Evolutionary conservation across 352 stramenopile species (phyloP).

Genomic region (Phytophthora kernoviae): DNA sequence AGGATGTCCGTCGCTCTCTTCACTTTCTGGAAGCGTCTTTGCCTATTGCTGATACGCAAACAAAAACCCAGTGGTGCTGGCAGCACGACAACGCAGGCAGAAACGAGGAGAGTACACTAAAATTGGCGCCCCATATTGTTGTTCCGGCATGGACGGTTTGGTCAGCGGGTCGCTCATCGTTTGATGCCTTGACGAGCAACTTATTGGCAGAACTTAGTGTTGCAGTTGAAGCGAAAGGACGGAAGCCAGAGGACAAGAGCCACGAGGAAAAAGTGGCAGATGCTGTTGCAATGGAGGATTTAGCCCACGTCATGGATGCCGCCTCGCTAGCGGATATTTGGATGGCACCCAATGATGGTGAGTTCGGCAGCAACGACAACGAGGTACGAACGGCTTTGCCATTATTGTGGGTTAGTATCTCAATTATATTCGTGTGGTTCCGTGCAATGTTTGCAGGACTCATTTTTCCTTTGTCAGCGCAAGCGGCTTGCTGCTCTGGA

Average conservation of each 20-base stretch:
- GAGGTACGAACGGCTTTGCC: constrained; percentile 25
- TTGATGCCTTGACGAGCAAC: constrained; percentile 70
- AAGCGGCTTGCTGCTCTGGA: constrained; percentile 28
- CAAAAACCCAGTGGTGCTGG: constrained; percentile 32
- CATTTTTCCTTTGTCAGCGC: constrained; percentile 34
- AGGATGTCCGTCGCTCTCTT: constrained; percentile 71
- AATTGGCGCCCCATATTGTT: constrained; percentile 2
- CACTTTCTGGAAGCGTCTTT: constrained; percentile 71
- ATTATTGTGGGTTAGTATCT: constrained; percentile 1
- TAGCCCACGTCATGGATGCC: constrained; percentile 55
- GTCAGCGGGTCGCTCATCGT: constrained; percentile 38
- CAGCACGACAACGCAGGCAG: constrained; percentile 17
- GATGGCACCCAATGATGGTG: constrained; percentile 17
- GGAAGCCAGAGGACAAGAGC: constrained; percentile 41
- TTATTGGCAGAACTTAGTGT: constrained; percentile 47
- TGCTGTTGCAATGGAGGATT: constrained; percentile 40
- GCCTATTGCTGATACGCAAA: constrained; percentile 19
- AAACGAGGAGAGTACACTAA: constrained; percentile 2
- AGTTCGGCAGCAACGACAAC: constrained; percentile 10
- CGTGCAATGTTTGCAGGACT: constrained; percentile 16
- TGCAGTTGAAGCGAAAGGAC: constrained; percentile 12
- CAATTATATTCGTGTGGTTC: constrained; percentile 5
- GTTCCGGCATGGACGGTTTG: constrained; percentile 61
- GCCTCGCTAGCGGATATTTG: constrained; percentile 53
- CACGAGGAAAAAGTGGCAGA: constrained; percentile 44